Base-by-base conservation (phyloP, 2,329 filamentous ascomycete genomes). In the Cladosporium sphaerospermum region DNA sequence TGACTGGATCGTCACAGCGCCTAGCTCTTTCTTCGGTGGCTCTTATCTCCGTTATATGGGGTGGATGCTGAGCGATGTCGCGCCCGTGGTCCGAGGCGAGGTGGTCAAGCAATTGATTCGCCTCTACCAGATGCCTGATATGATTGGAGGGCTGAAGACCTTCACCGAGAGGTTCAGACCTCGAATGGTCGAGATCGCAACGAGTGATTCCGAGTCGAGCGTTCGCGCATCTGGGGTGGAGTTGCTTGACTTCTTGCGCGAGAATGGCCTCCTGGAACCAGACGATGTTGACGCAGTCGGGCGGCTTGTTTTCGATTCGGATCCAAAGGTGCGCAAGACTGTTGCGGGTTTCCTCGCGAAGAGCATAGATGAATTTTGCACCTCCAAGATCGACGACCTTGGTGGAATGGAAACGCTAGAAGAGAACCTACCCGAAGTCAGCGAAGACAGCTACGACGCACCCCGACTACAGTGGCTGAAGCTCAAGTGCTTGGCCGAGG, bases 101-200 rank as follows among this genome's bases (percentile, higher is more conserved):
- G 89, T 95, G 2, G 73, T 99, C 40, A 88, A 84, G 63, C 90
- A 97, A 68, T 77, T 99, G 11, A 78, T 82, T 18, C 84, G 81
- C 54, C 78, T 99, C 4, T 92, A 95, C 71, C 85, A 84, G 63
- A 84, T 88, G 54, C 84, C 88, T 59, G 83, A 90, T 50, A 89
- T 89, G 66, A 82, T 95, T 59, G 78, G 76, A 42, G 80, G 81
- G 1, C 75, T 99, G 49, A 87, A 89, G 54, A 88, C 90, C 55
- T 99, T 97, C 64, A 96, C 95, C 34, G 93, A 97, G 68, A 81
- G 90, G 45, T 99, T 97, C 70, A 81, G 91, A 45, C 78, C 85
- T 5, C 84, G 93, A 28, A 77, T 99, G 37, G 86, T 97, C 23
- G 93, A 99, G 71, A 96, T 99, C 76, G 91, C 91, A 0, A 89